Evolutionary conservation across 2,329 filamentous ascomycete species (phyloP).

Genomic region (Hypoxylon sp.): DNA sequence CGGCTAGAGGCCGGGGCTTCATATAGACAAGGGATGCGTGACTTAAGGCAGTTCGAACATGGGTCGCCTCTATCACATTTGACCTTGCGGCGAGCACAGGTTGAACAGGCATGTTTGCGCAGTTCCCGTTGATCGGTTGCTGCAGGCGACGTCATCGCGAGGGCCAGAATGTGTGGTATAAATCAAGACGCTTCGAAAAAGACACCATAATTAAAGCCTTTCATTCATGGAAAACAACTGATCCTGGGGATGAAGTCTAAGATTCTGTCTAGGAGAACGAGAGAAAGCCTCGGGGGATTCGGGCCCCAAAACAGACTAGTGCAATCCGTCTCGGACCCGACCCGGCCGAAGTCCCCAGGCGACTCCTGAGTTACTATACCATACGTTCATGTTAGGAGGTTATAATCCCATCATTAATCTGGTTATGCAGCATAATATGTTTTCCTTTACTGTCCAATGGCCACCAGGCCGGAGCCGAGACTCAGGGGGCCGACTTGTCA

Average conservation of each 20-base stretch:
- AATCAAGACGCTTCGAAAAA: not conserved
- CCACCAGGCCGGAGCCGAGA: not conserved
- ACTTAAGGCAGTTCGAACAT: constrained; percentile 66
- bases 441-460: not conserved
- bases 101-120: constrained; percentile 60
- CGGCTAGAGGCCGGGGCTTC: constrained; percentile 59
- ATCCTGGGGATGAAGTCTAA: not conserved
- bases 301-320: not conserved
- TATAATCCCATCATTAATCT: not conserved
- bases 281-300: not conserved
- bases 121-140: not conserved
- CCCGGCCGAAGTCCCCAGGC: not conserved
- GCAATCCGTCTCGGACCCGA: not conserved
- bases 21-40: constrained; percentile 68
- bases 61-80: constrained; percentile 72
- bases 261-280: not conserved
- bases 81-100: constrained; percentile 75
- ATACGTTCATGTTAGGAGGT: not conserved
- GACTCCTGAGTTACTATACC: not conserved
- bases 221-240: not conserved
- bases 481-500: not conserved
- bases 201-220: not conserved
- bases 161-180: not conserved
- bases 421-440: not conserved
- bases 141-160: not conserved